Percentiles rank a stretch among this genome's conserved stretches.
These are phyloP conservation scores for Scalesia atractyloides DNA, from an alignment of 129 eudicot species.

Conservation along the genomic window DNA sequence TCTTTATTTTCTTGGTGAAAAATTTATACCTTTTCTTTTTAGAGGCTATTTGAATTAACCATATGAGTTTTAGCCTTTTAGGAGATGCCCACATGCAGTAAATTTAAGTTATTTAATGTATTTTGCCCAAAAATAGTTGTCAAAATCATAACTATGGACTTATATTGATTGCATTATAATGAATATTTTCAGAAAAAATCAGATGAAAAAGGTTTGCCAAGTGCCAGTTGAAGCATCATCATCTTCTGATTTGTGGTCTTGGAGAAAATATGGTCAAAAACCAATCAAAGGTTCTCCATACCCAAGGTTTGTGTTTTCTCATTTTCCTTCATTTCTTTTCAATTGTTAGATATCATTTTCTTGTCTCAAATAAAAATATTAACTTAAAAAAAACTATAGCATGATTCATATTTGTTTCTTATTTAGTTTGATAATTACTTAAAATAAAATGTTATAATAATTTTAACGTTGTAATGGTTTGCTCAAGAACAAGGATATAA, in stretches of 20 bases:
- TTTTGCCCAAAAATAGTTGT: conserved; percentile 9
- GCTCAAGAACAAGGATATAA: too few relatives aligned
- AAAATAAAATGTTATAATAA: too few relatives aligned
- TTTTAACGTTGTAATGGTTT: too few relatives aligned
- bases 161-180: not conserved
- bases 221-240: conserved; percentile 88
- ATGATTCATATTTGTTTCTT: not conserved
- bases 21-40: not conserved
- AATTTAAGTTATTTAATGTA: conserved; percentile 17
- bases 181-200: conserved; percentile 60
- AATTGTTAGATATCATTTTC: not conserved
- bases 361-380: not conserved
- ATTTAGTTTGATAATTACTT: not conserved
- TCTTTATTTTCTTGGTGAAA: not conserved
- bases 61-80: conserved; percentile 16
- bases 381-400: not conserved
- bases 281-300: conserved; percentile 99
- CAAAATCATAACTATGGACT: not conserved
- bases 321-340: not conserved
- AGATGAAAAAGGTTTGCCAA: conserved; percentile 80
- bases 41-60: conserved; percentile 10
- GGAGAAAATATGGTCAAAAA: conserved; percentile 98
- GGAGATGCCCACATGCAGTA: conserved; percentile 26
- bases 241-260: conserved; percentile 92
- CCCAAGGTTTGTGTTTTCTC: conserved; percentile 60